Percentiles rank a stretch among this genome's conserved stretches.
Evolutionary conservation across 1,284 basidiomycete species (phyloP).

Genomic region (Apiotrichum akiyoshidainum): DNA sequence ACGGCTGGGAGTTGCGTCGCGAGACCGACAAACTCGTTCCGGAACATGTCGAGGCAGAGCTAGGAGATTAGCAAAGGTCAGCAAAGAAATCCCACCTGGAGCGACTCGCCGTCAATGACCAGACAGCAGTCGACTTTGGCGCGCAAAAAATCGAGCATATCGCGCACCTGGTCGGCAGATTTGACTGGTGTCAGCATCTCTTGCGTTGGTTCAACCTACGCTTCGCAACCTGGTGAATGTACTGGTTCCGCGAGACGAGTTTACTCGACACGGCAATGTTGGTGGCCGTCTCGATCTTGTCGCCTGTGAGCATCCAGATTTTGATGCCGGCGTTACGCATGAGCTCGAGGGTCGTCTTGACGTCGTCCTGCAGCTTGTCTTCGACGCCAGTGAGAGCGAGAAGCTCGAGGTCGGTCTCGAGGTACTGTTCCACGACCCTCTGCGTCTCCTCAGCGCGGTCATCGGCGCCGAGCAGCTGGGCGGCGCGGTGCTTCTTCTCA

Average conservation of each 20-base stretch:
- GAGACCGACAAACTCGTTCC: slow-evolving; percentile 90
- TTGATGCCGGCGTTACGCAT: slow-evolving; percentile 94
- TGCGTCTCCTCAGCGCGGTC: slow-evolving; percentile 78
- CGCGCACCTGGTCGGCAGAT: slow-evolving; percentile 73
- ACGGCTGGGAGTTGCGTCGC: slow-evolving; percentile 94
- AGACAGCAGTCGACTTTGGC: slow-evolving; percentile 95
- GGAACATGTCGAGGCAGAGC: slow-evolving; percentile 85
- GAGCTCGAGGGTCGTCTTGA: slow-evolving; percentile 87
- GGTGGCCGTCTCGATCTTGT: slow-evolving; percentile 98
- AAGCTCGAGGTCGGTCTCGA: slow-evolving; percentile 88
- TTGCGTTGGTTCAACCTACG: slow-evolving; percentile 55
- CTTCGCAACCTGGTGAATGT: slow-evolving; percentile 95
- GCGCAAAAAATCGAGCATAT: slow-evolving; percentile 91
- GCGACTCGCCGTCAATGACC: slow-evolving; percentile 96
- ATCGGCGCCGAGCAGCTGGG: slow-evolving; percentile 67
- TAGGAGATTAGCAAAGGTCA: slow-evolving; percentile 40
- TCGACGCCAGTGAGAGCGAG: slow-evolving; percentile 95
- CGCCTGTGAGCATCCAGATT: slow-evolving; percentile 99
- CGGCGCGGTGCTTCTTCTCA: slow-evolving; percentile 69
- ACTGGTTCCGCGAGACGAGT: slow-evolving; percentile 91
- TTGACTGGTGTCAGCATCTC: slow-evolving; percentile 59
- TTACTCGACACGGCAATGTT: slow-evolving; percentile 98
- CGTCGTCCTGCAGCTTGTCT: slow-evolving; percentile 96
- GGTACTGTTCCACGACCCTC: slow-evolving; percentile 66
- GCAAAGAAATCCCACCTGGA: slow-evolving; percentile 60